Evolutionary conservation across 768 basidiomycete genomes (phyloP), one percentile per base, ranked within the genome.

Genomic region (Dioszegia crocea): DNA sequence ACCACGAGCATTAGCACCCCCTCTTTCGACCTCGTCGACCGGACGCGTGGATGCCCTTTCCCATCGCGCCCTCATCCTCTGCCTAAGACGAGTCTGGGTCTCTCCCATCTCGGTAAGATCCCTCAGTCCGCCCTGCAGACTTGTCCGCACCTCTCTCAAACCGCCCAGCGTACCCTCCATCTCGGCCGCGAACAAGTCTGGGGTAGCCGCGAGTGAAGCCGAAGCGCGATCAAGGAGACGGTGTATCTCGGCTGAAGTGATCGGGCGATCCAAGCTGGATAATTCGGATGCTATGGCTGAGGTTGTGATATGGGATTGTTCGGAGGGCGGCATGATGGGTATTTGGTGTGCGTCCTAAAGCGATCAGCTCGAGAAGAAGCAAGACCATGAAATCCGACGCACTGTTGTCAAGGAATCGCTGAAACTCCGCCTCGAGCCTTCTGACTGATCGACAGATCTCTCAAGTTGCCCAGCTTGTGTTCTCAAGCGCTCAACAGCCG

Each of bases 401-500:
- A 19, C 19, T 11, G 33, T 6, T 14, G 14, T 6, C 33, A 33
- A 33, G 14, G 27, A 24, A 53, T 23, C 51, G 38, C 36, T 53
- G 51, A 53, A 48, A 5, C 29, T 31, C 47, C 27, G 36, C 31
- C 31, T 39, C 11, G 30, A 3, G 10, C 19, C 16, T 23, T 38
- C n/a, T 51, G 33, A 14, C 14, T 33, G 33, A 33, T n/a, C 49
- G n/a, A 51, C 5, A 17, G 49, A 51, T 23, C 59, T 40, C 36
- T 68, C 67, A 27, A 68, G 38, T 27, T 65, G 48, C 4, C 43
- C 51, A 1, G 67, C 64, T 45, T 65, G 62, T 11, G n/a, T 41
- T n/a, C 67, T 52, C 2, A 68, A 44, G 21, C 64, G 53, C 40
- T 68, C 67, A 2, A 68, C 64, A 9, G 64, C 59, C 11, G 26